Conservation (phyloP, 371 early-diverging fungal genomes). For the Mortierella sp. region DNA sequence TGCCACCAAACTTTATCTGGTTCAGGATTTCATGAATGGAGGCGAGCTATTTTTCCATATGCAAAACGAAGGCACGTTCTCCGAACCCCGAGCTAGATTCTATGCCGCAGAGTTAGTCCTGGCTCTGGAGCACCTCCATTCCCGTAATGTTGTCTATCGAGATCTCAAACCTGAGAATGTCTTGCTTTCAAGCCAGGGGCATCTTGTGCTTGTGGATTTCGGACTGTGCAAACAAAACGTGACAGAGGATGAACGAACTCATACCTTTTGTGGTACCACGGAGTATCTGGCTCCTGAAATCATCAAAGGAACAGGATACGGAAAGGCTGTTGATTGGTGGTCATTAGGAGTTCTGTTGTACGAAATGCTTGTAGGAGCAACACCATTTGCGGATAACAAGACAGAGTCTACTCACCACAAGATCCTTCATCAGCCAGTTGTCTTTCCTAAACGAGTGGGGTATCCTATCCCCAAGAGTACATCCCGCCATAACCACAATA, state of each 20-base stretch:
- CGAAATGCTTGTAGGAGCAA: slow-evolving; percentile 76
- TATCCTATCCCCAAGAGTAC: slow-evolving; percentile 2
- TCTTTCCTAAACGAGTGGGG: slow-evolving; percentile 58
- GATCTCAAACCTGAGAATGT: slow-evolving; percentile 76
- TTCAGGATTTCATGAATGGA: slow-evolving; percentile 82
- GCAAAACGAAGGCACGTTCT: slow-evolving; percentile 67
- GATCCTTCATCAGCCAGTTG: slow-evolving; percentile 68
- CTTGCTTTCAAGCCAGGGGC: slow-evolving; percentile 70
- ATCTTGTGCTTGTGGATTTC: slow-evolving; percentile 83
- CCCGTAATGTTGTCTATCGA: slow-evolving; percentile 71
- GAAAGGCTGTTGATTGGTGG: slow-evolving; percentile 84
- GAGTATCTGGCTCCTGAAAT: slow-evolving; percentile 81
- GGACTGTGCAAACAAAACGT: slow-evolving; percentile 82
- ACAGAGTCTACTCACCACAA: slow-evolving; percentile 66
- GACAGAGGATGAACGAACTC: slow-evolving; percentile 64
- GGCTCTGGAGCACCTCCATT: slow-evolving; percentile 77
- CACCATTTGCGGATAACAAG: slow-evolving; percentile 74
- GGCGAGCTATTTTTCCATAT: slow-evolving; percentile 83
- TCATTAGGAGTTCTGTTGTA: slow-evolving; percentile 83
- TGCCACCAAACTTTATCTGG: slow-evolving; percentile 72
- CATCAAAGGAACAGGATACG: slow-evolving; percentile 71
- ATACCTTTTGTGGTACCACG: slow-evolving; percentile 85
- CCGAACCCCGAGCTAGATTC: slow-evolving; percentile 69
- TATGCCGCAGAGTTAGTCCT: slow-evolving; percentile 75
- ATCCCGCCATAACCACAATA: not conserved